Percentiles rank a stretch among this genome's conserved stretches.
These are phyloP conservation scores for Aspergillus brunneoviolaceus DNA, from an alignment of 2,329 filamentous ascomycete genomes.

Conservation along the genomic window DNA sequence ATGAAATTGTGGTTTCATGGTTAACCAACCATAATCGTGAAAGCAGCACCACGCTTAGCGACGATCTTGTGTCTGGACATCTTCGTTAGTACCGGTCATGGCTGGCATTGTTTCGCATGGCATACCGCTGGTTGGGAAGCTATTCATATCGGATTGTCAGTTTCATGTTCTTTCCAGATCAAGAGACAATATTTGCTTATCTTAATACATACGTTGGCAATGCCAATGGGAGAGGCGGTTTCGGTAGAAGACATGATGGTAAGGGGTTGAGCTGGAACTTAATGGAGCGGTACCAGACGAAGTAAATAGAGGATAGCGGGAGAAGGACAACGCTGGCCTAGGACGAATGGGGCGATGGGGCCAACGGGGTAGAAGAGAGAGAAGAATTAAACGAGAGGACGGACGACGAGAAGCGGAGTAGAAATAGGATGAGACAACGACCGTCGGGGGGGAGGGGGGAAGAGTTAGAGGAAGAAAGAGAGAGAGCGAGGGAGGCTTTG, in stretches of 20 bases:
- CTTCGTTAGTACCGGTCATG: constrained; percentile 10
- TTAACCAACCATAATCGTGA: constrained; percentile 90
- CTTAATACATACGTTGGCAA: constrained; percentile 64
- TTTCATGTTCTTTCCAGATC: constrained; percentile 8
- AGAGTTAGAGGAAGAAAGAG: constrained; percentile 18
- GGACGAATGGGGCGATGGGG: not conserved
- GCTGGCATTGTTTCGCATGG: constrained; percentile 29
- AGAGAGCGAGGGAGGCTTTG: constrained; percentile 1
- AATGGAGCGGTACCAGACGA: constrained; percentile 19
- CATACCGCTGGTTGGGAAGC: constrained; percentile 69
- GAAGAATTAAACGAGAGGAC: constrained; percentile 3
- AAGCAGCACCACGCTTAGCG: constrained; percentile 86
- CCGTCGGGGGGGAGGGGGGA: constrained; percentile 13
- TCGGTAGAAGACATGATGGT: constrained; percentile 58
- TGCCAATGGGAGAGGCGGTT: constrained; percentile 67
- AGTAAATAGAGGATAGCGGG: constrained; percentile 13
- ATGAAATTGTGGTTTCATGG: not conserved
- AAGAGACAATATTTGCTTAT: not conserved
- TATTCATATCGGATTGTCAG: constrained; percentile 38
- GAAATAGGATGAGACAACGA: constrained; percentile 11
- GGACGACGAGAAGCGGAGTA: not conserved
- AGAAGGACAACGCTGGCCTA: constrained; percentile 15
- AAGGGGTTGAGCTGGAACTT: constrained; percentile 21
- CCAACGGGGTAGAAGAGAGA: constrained; percentile 7
- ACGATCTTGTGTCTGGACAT: constrained; percentile 66